Percentiles rank a stretch among this genome's conserved stretches.
Evolutionary conservation across 805 yeast species (phyloP).

Genomic region (Candida stauntonica): DNA sequence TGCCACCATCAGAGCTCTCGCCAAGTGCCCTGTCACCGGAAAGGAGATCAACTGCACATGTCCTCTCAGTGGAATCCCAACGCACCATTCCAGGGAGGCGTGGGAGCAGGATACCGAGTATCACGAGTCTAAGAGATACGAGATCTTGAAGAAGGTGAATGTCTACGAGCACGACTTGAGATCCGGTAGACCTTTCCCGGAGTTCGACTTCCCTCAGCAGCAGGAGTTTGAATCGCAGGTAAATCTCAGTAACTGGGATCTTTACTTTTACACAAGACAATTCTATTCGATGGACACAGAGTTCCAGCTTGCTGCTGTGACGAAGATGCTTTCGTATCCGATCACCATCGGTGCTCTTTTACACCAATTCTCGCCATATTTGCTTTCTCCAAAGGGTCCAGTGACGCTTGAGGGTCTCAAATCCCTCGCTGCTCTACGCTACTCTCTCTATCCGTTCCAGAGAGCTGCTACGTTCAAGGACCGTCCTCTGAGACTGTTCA

Average conservation of each 20-base stretch:
- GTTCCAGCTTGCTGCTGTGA: slow-evolving; percentile 90
- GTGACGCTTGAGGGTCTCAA: slow-evolving; percentile 88
- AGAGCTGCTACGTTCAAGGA: slow-evolving; percentile 63
- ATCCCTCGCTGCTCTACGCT: slow-evolving; percentile 87
- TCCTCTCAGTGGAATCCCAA: slow-evolving; percentile 93
- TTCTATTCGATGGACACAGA: slow-evolving; percentile 96
- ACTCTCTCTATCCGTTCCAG: slow-evolving; percentile 73
- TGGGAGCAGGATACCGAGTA: slow-evolving; percentile 80
- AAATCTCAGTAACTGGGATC: slow-evolving; percentile 85
- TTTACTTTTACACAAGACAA: slow-evolving; percentile 86
- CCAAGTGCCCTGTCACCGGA: slow-evolving; percentile 86
- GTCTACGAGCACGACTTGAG: slow-evolving; percentile 92
- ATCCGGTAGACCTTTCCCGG: slow-evolving; percentile 91
- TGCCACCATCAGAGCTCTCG: slow-evolving; percentile 81
- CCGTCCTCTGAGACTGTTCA: slow-evolving; percentile 83
- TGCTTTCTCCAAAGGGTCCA: slow-evolving; percentile 78
- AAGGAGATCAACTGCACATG: slow-evolving; percentile 80
- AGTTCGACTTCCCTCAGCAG: slow-evolving; percentile 84
- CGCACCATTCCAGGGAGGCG: slow-evolving; percentile 86
- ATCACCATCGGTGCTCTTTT: slow-evolving; percentile 79
- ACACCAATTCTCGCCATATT: slow-evolving; percentile 84
- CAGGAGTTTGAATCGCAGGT: slow-evolving; percentile 73
- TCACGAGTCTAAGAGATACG: slow-evolving; percentile 62
- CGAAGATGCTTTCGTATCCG: slow-evolving; percentile 92
- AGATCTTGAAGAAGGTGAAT: slow-evolving; percentile 79